These are phyloP conservation scores for Diaporthe longicolla DNA, from an alignment of 2,329 filamentous ascomycete species.

Conservation along the genomic window DNA sequence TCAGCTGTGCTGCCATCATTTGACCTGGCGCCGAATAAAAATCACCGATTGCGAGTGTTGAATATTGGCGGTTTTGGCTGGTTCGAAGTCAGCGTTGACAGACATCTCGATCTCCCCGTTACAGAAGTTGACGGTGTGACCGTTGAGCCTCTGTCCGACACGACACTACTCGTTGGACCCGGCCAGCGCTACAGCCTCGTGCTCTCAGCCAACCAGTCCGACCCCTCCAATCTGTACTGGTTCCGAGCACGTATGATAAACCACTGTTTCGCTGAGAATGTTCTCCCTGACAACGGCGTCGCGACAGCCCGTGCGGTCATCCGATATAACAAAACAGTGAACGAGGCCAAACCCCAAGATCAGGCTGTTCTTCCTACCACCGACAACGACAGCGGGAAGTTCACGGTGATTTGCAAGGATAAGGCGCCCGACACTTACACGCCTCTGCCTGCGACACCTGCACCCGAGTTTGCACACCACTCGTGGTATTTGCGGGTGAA, in stretches of 20 bases:
- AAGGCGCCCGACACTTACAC: slow-evolving; percentile 61
- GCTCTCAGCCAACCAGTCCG: slow-evolving; percentile 70
- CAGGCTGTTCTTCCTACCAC: slow-evolving; percentile 54
- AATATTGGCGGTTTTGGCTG: slow-evolving; percentile 80
- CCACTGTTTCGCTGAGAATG: slow-evolving; percentile 70
- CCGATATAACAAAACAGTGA: slow-evolving; percentile 54
- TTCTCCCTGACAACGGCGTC: slow-evolving; percentile 57
- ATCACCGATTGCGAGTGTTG: slow-evolving; percentile 76
- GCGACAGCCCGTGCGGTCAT: slow-evolving; percentile 65
- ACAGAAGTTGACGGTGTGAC: slow-evolving; percentile 80
- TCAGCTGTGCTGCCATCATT: slow-evolving; percentile 57
- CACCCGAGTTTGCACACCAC: slow-evolving; percentile 63
- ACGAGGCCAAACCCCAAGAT: background rate
- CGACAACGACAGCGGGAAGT: slow-evolving; percentile 50
- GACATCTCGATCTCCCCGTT: slow-evolving; percentile 67
- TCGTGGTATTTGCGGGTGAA: slow-evolving; percentile 69
- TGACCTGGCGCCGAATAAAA: slow-evolving; percentile 65
- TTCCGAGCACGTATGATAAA: slow-evolving; percentile 74
- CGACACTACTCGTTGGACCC: slow-evolving; percentile 75
- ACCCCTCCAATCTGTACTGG: slow-evolving; percentile 68
- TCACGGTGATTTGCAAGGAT: slow-evolving; percentile 63
- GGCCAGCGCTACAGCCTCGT: slow-evolving; percentile 80
- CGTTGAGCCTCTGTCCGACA: slow-evolving; percentile 70
- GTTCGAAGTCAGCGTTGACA: slow-evolving; percentile 80
- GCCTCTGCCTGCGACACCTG: slow-evolving; percentile 58